Conservation (phyloP, 495 filamentous ascomycete genomes). For the Aspergillus nidulans region DNA sequence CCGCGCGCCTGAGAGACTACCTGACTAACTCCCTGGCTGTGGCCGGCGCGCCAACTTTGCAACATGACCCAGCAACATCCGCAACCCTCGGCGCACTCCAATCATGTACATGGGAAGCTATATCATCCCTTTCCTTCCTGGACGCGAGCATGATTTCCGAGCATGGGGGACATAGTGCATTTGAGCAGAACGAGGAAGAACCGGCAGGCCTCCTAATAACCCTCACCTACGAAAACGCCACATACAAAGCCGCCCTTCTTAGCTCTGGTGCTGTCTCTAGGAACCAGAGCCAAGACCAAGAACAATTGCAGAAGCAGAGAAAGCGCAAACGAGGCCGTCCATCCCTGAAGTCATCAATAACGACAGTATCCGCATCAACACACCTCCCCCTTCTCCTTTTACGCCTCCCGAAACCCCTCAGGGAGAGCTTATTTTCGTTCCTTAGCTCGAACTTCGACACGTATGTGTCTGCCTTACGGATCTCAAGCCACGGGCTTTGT, state of each 20-base stretch:
- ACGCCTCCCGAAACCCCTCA: constrained; percentile 45
- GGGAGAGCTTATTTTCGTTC: constrained; percentile 48
- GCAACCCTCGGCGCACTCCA: constrained; percentile 45
- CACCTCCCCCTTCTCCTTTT: constrained; percentile 50
- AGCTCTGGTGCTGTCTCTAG: constrained; percentile 10
- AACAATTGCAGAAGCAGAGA: not conserved
- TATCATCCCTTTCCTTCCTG: constrained; percentile 22
- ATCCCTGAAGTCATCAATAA: not conserved
- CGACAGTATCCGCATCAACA: constrained; percentile 24
- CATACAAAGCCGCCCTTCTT: constrained; percentile 47
- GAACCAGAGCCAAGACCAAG: not conserved
- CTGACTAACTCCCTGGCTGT: constrained; percentile 46
- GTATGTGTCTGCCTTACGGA: constrained; percentile 37
- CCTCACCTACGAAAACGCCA: constrained; percentile 47
- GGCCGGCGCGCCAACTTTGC: constrained; percentile 14
- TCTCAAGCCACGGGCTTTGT: constrained; percentile 40
- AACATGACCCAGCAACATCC: constrained; percentile 34
- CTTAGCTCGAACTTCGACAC: constrained; percentile 50
- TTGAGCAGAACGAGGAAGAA: not conserved
- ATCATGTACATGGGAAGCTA: constrained; percentile 42
- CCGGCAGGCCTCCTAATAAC: constrained; percentile 39
- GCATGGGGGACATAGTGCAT: not conserved
- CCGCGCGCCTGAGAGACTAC: constrained; percentile 47
- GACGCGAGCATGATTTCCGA: not conserved
- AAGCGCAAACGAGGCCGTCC: not conserved